phyloP scores from a whole-genome alignment of 805 yeast species.

The Candida awuae region DNA sequence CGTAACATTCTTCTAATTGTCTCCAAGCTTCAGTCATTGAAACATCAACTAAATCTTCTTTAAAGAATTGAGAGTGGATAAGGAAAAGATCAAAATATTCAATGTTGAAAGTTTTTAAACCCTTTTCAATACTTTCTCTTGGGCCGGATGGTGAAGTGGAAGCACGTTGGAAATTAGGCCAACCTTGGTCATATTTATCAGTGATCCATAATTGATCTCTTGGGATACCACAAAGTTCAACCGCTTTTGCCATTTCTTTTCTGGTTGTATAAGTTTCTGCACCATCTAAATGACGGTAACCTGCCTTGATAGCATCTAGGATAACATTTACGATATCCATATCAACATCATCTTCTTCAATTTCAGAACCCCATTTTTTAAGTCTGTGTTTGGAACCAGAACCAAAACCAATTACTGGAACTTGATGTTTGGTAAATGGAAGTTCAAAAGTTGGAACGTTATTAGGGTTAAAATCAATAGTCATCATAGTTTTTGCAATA shows the following conservation, averaged over 20 bases:
- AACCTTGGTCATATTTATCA: slow-evolving; percentile 46
- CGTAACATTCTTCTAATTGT: slow-evolving; percentile 35
- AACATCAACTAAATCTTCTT: slow-evolving; percentile 33
- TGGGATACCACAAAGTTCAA: slow-evolving; percentile 33
- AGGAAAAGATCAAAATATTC: slow-evolving; percentile 55
- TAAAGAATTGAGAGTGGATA: slow-evolving; percentile 52
- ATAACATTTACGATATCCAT: slow-evolving; percentile 40
- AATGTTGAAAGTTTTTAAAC: slow-evolving; percentile 39
- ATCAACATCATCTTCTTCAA: slow-evolving; percentile 18
- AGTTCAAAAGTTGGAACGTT: slow-evolving; percentile 21
- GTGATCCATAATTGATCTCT: slow-evolving; percentile 52
- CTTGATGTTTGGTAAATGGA: slow-evolving; percentile 23
- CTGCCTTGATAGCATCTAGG: slow-evolving; percentile 38
- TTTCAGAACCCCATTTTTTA: slow-evolving; percentile 26
- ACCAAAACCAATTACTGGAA: slow-evolving; percentile 42
- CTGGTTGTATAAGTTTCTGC: slow-evolving; percentile 64
- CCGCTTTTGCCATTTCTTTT: slow-evolving; percentile 48
- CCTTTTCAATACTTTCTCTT: slow-evolving; percentile 37
- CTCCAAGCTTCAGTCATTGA: slow-evolving; percentile 45
- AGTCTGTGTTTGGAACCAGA: slow-evolving; percentile 52
- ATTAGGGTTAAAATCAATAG: too few species aligned
- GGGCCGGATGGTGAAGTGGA: slow-evolving; percentile 32
- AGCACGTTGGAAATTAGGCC: slow-evolving; percentile 16
- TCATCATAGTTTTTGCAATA: too few species aligned
- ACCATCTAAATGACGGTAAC: slow-evolving; percentile 56